Conservation (phyloP, 2,329 filamentous ascomycete genomes). For the Talaromyces islandicus region DNA sequence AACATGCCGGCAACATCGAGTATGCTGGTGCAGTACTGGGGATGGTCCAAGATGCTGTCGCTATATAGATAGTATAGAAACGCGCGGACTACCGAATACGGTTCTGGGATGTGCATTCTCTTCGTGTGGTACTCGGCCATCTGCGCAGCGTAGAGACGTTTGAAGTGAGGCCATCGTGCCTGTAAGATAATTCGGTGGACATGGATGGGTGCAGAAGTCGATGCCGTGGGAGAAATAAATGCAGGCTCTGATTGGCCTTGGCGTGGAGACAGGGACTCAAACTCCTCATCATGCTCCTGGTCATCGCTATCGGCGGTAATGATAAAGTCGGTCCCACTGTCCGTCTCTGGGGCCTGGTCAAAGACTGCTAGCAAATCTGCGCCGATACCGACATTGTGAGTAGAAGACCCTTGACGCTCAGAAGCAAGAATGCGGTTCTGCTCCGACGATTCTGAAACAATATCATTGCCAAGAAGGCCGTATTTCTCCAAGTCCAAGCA, state of each 20-base stretch:
- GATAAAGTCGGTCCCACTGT: constrained; percentile 83
- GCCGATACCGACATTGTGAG: constrained; percentile 61
- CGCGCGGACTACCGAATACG: constrained; percentile 86
- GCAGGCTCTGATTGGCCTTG: constrained; percentile 19
- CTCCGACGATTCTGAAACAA: constrained; percentile 50
- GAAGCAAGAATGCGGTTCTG: constrained; percentile 44
- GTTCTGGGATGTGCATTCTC: constrained; percentile 96
- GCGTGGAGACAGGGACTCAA: constrained; percentile 25
- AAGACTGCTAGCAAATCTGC: constrained; percentile 82
- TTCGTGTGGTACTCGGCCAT: constrained; percentile 98
- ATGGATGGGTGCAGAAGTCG: constrained; percentile 76
- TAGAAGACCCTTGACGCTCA: constrained; percentile 44
- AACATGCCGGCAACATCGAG: constrained; percentile 87
- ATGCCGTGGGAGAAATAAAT: constrained; percentile 29
- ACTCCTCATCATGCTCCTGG: constrained; percentile 48
- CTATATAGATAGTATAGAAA: constrained; percentile 97
- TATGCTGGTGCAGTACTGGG: constrained; percentile 57
- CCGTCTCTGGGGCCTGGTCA: constrained; percentile 74
- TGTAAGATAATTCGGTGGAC: constrained; percentile 93
- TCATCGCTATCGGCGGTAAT: constrained; percentile 83
- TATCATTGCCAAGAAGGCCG: constrained; percentile 77
- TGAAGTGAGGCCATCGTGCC: constrained; percentile 94
- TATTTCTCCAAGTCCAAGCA: constrained; percentile 89
- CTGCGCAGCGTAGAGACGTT: constrained; percentile 81
- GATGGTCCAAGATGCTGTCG: constrained; percentile 68